These are phyloP conservation scores for Yamadazyma sp. DNA, from an alignment of 1,139 yeast species.

Conservation along the genomic window DNA sequence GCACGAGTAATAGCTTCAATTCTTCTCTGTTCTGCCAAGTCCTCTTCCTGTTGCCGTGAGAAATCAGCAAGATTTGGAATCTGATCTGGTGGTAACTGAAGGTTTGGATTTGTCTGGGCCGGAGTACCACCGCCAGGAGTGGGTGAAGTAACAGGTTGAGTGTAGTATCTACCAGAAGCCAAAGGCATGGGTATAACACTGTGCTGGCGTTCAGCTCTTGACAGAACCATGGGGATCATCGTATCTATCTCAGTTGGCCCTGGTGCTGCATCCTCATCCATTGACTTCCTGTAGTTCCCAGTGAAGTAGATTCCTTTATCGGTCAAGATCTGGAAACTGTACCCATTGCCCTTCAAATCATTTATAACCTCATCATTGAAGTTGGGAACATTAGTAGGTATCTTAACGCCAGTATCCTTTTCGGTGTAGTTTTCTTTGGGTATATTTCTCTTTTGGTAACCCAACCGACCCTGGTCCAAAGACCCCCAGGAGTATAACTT, in stretches of 20 bases:
- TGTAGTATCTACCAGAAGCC: conserved; percentile 1
- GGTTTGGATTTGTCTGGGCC: conserved; percentile 19
- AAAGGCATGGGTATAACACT: background rate
- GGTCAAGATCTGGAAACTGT: conserved; percentile 60
- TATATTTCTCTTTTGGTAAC: conserved; percentile 38
- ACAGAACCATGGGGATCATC: background rate
- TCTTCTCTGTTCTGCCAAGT: background rate
- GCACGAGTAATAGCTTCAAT: background rate
- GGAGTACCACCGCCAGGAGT: conserved; percentile 1
- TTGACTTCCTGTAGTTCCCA: conserved; percentile 51
- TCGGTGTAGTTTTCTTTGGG: conserved; percentile 29
- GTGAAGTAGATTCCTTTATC: conserved; percentile 55
- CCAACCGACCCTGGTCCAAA: conserved; percentile 54
- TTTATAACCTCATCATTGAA: conserved; percentile 40
- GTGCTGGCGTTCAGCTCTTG: background rate
- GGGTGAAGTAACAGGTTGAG: conserved; percentile 1
- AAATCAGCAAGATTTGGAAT: conserved; percentile 13
- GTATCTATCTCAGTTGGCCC: conserved; percentile 18
- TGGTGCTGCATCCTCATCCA: conserved; percentile 17
- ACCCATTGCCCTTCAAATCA: conserved; percentile 68
- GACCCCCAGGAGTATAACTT: conserved; percentile 67
- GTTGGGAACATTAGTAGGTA: conserved; percentile 39
- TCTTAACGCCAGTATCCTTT: conserved; percentile 29
- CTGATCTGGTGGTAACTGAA: conserved; percentile 22
- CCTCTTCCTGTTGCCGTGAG: conserved; percentile 10